Conservation (phyloP, 257 asterid genomes). For the Petunia axillaris region DNA sequence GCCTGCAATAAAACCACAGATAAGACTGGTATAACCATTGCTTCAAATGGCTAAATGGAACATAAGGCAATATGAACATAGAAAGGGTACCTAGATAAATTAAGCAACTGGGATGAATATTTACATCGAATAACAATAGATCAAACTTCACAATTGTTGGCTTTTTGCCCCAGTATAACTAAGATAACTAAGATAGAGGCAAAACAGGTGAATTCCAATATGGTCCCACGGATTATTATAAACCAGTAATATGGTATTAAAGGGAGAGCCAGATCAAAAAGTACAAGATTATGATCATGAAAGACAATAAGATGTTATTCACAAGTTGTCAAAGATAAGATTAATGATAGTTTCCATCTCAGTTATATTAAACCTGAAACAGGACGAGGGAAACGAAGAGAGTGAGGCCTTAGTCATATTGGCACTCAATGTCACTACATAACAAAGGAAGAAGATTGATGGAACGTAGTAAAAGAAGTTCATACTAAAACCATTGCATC, state of each 20-base stretch:
- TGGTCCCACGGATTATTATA: neutral
- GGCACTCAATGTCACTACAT: no score
- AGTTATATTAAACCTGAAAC: no score
- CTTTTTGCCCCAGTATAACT: neutral
- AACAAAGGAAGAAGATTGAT: no score
- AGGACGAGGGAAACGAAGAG: no score
- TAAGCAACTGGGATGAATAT: neutral
- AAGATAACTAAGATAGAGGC: neutral
- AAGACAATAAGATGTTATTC: neutral
- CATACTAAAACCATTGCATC: no score
- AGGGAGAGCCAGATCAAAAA: neutral
- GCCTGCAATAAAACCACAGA: constrained; percentile 45
- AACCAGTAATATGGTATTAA: neutral
- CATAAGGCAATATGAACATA: neutral
- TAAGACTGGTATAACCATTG: neutral
- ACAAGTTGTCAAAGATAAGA: neutral
- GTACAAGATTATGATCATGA: neutral
- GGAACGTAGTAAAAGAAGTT: no score
- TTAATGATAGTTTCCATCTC: neutral
- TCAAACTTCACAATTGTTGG: neutral
- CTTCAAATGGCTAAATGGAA: neutral
- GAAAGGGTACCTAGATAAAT: neutral
- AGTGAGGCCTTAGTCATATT: no score
- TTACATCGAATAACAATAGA: neutral
- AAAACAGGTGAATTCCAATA: neutral